These are phyloP conservation scores for Leccinum imitatum DNA, from an alignment of 768 basidiomycete species.

Conservation along the genomic window DNA sequence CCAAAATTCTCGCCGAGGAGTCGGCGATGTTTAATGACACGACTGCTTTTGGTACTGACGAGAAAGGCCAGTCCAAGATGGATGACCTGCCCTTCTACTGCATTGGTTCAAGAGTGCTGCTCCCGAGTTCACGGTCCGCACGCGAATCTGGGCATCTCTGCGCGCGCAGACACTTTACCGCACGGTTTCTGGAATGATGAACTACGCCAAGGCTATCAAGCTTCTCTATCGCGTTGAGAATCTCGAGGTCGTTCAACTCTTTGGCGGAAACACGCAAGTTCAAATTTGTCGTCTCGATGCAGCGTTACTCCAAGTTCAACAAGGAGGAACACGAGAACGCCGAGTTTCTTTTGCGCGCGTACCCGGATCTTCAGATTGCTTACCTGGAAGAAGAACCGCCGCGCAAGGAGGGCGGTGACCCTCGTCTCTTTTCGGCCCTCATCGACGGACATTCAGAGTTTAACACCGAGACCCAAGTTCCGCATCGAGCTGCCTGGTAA, in stretches of 20 bases:
- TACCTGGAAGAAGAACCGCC: conserved; percentile 96
- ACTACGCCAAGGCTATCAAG: conserved; percentile 99
- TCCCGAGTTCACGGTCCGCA: conserved; percentile 97
- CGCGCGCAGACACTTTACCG: conserved; percentile 98
- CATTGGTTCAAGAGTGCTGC: conserved; percentile 98
- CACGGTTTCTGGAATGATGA: conserved; percentile 99
- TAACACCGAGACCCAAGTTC: conserved; percentile 92
- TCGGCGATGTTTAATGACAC: conserved; percentile 80
- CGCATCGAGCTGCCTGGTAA: conserved; percentile 98
- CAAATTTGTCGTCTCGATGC: conserved; percentile 99
- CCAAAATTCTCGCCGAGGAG: conserved; percentile 97
- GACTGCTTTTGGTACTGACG: conserved; percentile 70
- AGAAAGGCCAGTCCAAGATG: conserved; percentile 80
- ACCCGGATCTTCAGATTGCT: conserved; percentile 97
- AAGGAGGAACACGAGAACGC: conserved; percentile 99
- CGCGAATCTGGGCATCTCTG: conserved; percentile 84
- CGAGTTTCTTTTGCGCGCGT: conserved; percentile 95
- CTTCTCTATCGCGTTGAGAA: conserved; percentile 98
- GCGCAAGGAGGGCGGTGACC: conserved; percentile 92
- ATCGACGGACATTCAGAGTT: conserved; percentile 99
- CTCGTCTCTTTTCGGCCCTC: conserved; percentile 91
- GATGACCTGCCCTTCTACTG: conserved; percentile 97
- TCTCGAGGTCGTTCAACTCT: conserved; percentile 96
- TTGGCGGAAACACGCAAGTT: conserved; percentile 99
- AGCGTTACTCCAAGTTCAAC: conserved; percentile 98